Conservation (phyloP, 2,329 filamentous ascomycete species). For the Exophiala xenobiotica region DNA sequence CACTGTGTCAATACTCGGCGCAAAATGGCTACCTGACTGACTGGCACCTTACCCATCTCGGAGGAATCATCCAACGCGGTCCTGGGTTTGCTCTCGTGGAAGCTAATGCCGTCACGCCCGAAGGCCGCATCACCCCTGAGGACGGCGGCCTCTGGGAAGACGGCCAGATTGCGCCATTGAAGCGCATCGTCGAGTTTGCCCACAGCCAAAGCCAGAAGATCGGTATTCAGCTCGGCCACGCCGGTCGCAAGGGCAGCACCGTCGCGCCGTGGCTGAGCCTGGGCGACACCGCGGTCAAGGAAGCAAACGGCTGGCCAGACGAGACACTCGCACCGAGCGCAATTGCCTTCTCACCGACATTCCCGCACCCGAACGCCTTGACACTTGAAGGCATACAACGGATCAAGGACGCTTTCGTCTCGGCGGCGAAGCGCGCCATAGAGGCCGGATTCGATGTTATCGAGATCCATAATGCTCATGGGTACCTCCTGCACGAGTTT, state of each 20-base stretch:
- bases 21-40: slow-evolving; percentile 71
- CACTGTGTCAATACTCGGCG: slow-evolving; percentile 67
- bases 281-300: slow-evolving; percentile 56
- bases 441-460: slow-evolving; percentile 73
- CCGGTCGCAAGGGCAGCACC: slow-evolving; percentile 66
- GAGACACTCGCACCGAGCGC: slow-evolving; percentile 59
- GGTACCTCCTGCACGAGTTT: slow-evolving; percentile 72
- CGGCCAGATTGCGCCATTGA: slow-evolving; percentile 63
- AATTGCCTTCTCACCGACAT: slow-evolving; percentile 61
- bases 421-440: slow-evolving; percentile 59
- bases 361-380: slow-evolving; percentile 66
- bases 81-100: slow-evolving; percentile 74
- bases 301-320: slow-evolving; percentile 55
- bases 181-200: slow-evolving; percentile 34
- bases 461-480: slow-evolving; percentile 78
- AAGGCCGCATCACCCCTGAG: slow-evolving; percentile 80
- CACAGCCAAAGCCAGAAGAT: slow-evolving; percentile 64
- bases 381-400: slow-evolving; percentile 64
- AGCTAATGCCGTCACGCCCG: slow-evolving; percentile 70
- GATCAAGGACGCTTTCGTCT: slow-evolving; percentile 29
- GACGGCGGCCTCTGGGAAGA: slow-evolving; percentile 82
- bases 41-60: slow-evolving; percentile 80
- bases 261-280: slow-evolving; percentile 62
- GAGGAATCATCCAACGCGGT: slow-evolving; percentile 73
- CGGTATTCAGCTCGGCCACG: slow-evolving; percentile 75